Conservation (phyloP, 2,329 filamentous ascomycete species). For the Aspergillus ustus region DNA sequence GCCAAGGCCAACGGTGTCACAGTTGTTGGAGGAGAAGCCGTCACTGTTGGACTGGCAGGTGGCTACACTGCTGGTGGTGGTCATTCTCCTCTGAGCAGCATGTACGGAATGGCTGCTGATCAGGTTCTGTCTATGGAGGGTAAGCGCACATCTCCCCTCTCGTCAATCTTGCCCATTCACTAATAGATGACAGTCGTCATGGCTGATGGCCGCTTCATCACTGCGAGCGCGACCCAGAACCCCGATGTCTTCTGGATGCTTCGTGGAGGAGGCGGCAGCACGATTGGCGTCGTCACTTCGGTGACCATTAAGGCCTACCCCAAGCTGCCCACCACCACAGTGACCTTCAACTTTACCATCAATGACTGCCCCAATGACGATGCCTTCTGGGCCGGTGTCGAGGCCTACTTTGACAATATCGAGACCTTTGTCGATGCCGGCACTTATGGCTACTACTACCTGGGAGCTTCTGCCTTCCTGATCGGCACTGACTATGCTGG, state of each 20-base stretch:
- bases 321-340: conserved; percentile 25
- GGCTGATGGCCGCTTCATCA: conserved; percentile 26
- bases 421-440: conserved; percentile 28
- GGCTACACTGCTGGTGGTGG: conserved; percentile 51
- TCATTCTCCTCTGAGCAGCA: conserved; percentile 48
- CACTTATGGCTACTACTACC: conserved; percentile 30
- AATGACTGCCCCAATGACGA: conserved; percentile 21
- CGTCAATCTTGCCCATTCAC: background rate
- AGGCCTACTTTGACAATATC: conserved; percentile 26
- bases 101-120: conserved; percentile 62
- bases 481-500: conserved; percentile 24
- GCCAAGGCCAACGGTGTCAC: conserved; percentile 51
- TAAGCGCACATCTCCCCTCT: background rate
- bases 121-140: conserved; percentile 56
- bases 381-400: conserved; percentile 26
- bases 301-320: conserved; percentile 32
- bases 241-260: conserved; percentile 57
- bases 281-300: conserved; percentile 50
- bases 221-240: conserved; percentile 26
- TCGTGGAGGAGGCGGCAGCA: conserved; percentile 60
- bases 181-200: conserved; percentile 18
- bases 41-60: conserved; percentile 56
- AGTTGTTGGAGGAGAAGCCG: conserved; percentile 58
- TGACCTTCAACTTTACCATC: conserved; percentile 31
- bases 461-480: conserved; percentile 21